Evolutionary conservation across 371 early-diverging fungal genomes (phyloP).

Genomic region (Capniomyces stellatus): DNA sequence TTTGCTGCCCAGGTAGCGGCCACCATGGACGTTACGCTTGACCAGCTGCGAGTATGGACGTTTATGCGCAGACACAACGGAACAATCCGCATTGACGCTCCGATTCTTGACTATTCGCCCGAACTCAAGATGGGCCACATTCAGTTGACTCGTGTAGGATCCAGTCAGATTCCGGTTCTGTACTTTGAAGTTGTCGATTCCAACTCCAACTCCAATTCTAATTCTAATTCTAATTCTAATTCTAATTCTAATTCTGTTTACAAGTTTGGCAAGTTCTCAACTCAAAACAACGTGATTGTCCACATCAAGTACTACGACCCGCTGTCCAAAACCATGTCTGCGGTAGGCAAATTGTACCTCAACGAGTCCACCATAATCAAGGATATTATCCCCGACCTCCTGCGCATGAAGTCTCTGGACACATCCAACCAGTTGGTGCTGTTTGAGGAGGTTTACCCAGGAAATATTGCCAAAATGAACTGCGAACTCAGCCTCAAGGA

Average conservation of each 20-base stretch:
- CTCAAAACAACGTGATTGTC: constrained; percentile 17
- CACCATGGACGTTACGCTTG: constrained; percentile 30
- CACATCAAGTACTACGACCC: constrained; percentile 79
- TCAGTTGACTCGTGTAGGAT: constrained; percentile 6
- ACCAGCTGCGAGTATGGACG: constrained; percentile 63
- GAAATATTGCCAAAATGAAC: constrained; percentile 64
- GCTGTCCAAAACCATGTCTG: constrained; percentile 34
- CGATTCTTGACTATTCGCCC: constrained; percentile 21
- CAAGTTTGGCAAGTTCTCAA: not conserved
- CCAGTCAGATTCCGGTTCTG: constrained; percentile 30
- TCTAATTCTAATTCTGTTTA: not conserved
- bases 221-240: too few relatives aligned
- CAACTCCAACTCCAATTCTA: too few relatives aligned
- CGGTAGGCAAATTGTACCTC: constrained; percentile 43
- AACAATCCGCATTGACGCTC: constrained; percentile 59
- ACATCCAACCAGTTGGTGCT: constrained; percentile 34
- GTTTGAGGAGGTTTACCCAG: constrained; percentile 84
- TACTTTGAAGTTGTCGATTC: constrained; percentile 34
- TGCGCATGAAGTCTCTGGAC: constrained; percentile 34
- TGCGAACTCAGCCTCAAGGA: constrained; percentile 35
- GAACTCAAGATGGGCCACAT: constrained; percentile 19
- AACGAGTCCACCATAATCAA: constrained; percentile 34
- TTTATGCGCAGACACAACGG: constrained; percentile 66
- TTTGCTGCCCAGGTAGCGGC: constrained; percentile 11
- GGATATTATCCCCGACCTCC: constrained; percentile 40